Evolutionary conservation across 768 basidiomycete genomes (phyloP).

Genomic region (Lactarius psammicola): DNA sequence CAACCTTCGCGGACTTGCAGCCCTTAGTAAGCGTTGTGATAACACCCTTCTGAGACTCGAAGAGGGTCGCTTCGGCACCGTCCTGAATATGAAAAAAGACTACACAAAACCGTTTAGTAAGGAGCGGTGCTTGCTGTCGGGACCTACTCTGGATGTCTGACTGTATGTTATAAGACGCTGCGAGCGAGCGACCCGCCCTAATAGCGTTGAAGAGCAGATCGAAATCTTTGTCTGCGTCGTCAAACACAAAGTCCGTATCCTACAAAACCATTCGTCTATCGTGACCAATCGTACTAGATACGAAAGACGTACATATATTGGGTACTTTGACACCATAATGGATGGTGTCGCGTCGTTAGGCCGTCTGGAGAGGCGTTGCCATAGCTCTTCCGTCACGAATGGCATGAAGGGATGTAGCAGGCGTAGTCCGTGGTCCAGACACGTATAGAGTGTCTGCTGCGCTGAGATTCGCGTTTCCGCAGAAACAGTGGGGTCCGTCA

Average conservation of each 20-base stretch:
- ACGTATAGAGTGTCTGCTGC: conserved; percentile 94
- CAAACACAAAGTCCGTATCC: conserved; percentile 61
- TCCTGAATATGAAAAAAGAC: conserved; percentile 77
- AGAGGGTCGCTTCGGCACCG: conserved; percentile 59
- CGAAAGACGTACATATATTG: conserved; percentile 59
- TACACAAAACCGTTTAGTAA: conserved; percentile 35
- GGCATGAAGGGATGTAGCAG: conserved; percentile 99
- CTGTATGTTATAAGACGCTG: conserved; percentile 87
- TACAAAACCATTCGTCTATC: conserved; percentile 32
- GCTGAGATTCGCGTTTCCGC: conserved; percentile 69
- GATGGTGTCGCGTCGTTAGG: conserved; percentile 79
- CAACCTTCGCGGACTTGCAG: conserved; percentile 70
- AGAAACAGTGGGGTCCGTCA: conserved; percentile 79
- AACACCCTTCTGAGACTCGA: conserved; percentile 71
- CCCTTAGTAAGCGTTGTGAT: conserved; percentile 86
- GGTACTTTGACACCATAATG: conserved; percentile 88
- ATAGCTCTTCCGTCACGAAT: conserved; percentile 96
- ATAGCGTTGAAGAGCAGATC: conserved; percentile 75
- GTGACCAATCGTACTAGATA: not conserved
- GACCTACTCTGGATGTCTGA: conserved; percentile 74
- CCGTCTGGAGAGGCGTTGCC: conserved; percentile 91
- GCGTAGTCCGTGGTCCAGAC: conserved; percentile 85
- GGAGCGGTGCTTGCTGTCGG: not conserved
- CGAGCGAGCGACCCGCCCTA: conserved; percentile 77
- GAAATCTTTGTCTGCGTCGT: conserved; percentile 79